Evolutionary conservation across 2,329 filamentous ascomycete genomes (phyloP), one percentile per base, ranked within the genome.

Genomic region (Phoma sp.): DNA sequence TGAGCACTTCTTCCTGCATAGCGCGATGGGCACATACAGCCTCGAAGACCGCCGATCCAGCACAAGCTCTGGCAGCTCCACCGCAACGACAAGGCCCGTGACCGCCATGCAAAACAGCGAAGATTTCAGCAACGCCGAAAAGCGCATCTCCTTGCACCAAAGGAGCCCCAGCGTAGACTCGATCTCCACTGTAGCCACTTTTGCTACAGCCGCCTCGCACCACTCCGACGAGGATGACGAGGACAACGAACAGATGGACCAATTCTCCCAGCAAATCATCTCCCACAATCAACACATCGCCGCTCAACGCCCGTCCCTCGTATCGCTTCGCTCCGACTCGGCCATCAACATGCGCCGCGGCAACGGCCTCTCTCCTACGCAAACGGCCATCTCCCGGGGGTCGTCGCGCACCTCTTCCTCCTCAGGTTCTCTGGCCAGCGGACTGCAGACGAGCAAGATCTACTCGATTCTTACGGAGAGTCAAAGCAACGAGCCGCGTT

Each of bases 1-100:
- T 59, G 91, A 96, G 73, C 88, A 96, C 71, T 97, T 97, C 77
- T 96, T 96, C 74, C 81, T 97, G 12, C 92, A 97, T 73, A 96
- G 91, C 62, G 92, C 92, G 10, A 88, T 97, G 83, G 92, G 92
- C 5, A 92, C 84, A 2, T 87, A 92, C 68, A 87, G 83, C 61
- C 79, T 82, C 53, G 78, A 79, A 55, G 76, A 78, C n/a, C 74
- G 82, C 53, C 84, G 84, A 60, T 80, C 65, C 4, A 85, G 84
- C 61, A 79, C 77, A 42, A 88, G 86, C 66, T 75, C 72, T 7
- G 73, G 72, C 34, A 79, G 76, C 17, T 85, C 83, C 1, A 77
- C 77, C 1, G 82, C 80, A 47, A 86, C 84, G 1, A 84, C 77
- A 9, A 67, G 76, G 56, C 74, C 72, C 11, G 61, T 59, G 62